These are phyloP conservation scores for Daldinia eschscholtzii DNA, from an alignment of 2,329 filamentous ascomycete species.

Conservation along the genomic window DNA sequence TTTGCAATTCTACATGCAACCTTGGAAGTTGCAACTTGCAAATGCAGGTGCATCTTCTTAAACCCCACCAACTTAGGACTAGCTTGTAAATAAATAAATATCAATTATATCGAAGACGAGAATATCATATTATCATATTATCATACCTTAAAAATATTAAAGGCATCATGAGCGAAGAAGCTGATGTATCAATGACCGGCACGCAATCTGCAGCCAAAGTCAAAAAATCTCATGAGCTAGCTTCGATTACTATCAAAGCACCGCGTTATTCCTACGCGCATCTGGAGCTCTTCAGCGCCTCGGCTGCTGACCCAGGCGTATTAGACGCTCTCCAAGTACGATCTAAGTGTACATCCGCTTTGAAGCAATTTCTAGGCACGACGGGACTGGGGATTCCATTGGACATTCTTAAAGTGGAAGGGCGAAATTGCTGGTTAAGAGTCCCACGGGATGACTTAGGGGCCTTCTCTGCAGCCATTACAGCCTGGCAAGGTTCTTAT, in stretches of 20 bases:
- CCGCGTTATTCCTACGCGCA: conserved; percentile 70
- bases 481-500: conserved; percentile 70
- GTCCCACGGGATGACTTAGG: conserved; percentile 71
- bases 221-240: conserved; percentile 62
- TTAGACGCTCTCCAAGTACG: conserved; percentile 74
- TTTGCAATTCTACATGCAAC: not conserved
- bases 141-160: not conserved
- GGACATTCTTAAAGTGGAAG: conserved; percentile 75
- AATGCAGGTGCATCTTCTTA: not conserved
- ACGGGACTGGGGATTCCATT: conserved; percentile 75
- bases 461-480: conserved; percentile 72
- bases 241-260: conserved; percentile 63
- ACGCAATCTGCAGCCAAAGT: conserved; percentile 36
- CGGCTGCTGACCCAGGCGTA: conserved; percentile 31
- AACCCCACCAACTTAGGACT: not conserved
- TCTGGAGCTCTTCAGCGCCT: conserved; percentile 61
- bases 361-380: conserved; percentile 77
- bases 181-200: conserved; percentile 49
- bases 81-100: conserved; percentile 3
- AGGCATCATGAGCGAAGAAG: conserved; percentile 23
- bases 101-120: not conserved
- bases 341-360: conserved; percentile 71
- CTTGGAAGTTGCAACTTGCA: not conserved
- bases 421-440: conserved; percentile 71
- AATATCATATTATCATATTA: not conserved